Evolutionary conservation across 106 monocot genomes (phyloP), one percentile per base, ranked within the genome.

Genomic region (Amphibolis antarctica): DNA sequence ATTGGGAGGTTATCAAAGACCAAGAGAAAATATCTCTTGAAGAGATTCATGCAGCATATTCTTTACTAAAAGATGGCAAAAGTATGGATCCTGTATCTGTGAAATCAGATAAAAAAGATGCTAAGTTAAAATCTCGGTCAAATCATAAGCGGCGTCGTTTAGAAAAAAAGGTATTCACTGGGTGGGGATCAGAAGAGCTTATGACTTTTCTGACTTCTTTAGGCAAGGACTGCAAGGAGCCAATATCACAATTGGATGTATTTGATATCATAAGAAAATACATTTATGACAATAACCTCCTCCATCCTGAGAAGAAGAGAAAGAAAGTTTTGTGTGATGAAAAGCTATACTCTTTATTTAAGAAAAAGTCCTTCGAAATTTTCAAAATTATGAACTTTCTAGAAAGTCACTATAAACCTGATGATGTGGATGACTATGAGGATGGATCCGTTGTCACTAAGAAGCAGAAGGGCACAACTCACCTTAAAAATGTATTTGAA

Each of bases 181-280:
- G 84, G 10, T 91, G 90, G 98, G 90, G 76, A 42, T 85, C 98
- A 45, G 67, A 69, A 56, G 80, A 82, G 51, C 77, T 98, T 13
- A 58, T 79, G 14, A 50, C 20, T 57, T 98, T 98, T 71, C 80
- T 98, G 46, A 19, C 25, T 47, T 81, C 64, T 31, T 67, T 88
- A 54, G 86, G 84, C 12, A 88, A 80, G 58, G 69, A 83, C 65
- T 75, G 71, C 19, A 59, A 23, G 1, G 46, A 72, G 66, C 67
- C 84, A 21, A 62, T 87, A 20, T 28, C 67, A 21, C 82, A 85
- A 47, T 49, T 62, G 42, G 87, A 85, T 64, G 80, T 73, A 44
- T 56, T 42, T 80, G 77, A 81, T 31, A 75, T 85, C 53, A 71
- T 98, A 51, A 82, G 79, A 66, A 67, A 70, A 0, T 98, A 98